Evolutionary conservation across 31 red algal species (phyloP).

Genomic region (Odonthalia washingtoniensis): DNA sequence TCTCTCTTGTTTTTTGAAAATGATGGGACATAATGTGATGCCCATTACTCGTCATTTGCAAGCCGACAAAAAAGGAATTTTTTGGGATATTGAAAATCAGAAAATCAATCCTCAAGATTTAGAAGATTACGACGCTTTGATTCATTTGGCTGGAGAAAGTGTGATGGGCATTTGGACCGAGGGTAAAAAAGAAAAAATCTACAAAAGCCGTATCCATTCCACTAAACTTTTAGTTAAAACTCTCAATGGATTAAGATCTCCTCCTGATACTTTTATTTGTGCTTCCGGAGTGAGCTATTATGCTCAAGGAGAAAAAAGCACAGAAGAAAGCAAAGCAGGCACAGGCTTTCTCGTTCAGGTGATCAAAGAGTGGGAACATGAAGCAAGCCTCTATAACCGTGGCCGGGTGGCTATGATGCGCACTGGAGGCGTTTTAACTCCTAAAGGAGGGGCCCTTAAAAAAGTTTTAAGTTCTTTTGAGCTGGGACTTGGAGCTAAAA

Average conservation of each 20-base stretch:
- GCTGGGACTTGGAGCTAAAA: conserved; percentile 20
- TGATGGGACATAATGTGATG: too few species aligned
- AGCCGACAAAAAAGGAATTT: background rate
- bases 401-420: conserved; percentile 21
- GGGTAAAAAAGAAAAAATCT: conserved; percentile 22
- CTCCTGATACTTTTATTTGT: conserved; percentile 18
- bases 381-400: background rate
- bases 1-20: too few species aligned
- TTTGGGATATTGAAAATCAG: conserved; percentile 28
- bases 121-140: conserved; percentile 5
- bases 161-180: conserved; percentile 34
- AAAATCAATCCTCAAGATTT: conserved; percentile 19
- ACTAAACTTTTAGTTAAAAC: conserved; percentile 20
- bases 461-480: conserved; percentile 8
- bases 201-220: conserved; percentile 15
- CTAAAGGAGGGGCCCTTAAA: conserved; percentile 41
- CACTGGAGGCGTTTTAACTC: conserved; percentile 26
- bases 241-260: background rate
- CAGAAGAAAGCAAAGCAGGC: conserved; percentile 5
- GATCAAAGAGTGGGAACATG: conserved; percentile 25
- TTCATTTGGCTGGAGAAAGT: conserved; percentile 40
- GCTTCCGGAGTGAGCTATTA: conserved; percentile 41
- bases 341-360: conserved; percentile 19
- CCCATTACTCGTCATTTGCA: too few species aligned
- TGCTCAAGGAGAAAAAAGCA: background rate